These are phyloP conservation scores for Nitzschia sp. DNA, from an alignment of 108 stramenopile species.

Conservation along the genomic window DNA sequence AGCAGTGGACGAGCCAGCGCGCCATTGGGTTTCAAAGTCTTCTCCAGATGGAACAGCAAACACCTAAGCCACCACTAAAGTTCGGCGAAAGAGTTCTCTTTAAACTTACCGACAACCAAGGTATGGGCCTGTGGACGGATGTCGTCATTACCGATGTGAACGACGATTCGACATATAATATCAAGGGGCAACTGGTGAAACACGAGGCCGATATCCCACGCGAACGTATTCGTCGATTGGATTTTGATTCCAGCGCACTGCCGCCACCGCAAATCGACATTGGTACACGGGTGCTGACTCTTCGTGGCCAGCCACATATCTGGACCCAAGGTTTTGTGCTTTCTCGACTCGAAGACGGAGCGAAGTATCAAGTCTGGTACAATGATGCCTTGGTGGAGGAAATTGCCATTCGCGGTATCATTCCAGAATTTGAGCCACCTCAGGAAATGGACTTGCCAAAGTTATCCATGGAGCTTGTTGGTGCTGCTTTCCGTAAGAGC, in stretches of 20 bases:
- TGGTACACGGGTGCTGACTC: neutral
- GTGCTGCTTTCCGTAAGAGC: neutral
- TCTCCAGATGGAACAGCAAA: neutral
- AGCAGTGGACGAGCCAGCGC: neutral
- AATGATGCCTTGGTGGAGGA: neutral
- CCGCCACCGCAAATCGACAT: neutral
- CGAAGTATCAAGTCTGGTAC: neutral
- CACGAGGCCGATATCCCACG: neutral
- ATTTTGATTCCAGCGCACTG: neutral
- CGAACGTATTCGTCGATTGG: neutral
- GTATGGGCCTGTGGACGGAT: neutral
- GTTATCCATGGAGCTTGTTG: neutral
- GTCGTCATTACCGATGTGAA: neutral
- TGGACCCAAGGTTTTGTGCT: neutral
- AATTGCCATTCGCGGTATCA: neutral
- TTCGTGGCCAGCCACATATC: neutral
- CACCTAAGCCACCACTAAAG: neutral
- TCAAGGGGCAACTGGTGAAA: neutral
- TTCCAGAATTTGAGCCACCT: slow-evolving; percentile 56
- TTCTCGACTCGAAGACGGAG: neutral
- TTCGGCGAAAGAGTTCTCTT: neutral
- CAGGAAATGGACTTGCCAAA: slow-evolving; percentile 51
- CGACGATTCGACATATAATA: neutral
- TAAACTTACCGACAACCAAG: neutral
- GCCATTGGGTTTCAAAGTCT: neutral